Conservation (phyloP, 2,329 filamentous ascomycete genomes). For the Talaromyces rugulosus region DNA sequence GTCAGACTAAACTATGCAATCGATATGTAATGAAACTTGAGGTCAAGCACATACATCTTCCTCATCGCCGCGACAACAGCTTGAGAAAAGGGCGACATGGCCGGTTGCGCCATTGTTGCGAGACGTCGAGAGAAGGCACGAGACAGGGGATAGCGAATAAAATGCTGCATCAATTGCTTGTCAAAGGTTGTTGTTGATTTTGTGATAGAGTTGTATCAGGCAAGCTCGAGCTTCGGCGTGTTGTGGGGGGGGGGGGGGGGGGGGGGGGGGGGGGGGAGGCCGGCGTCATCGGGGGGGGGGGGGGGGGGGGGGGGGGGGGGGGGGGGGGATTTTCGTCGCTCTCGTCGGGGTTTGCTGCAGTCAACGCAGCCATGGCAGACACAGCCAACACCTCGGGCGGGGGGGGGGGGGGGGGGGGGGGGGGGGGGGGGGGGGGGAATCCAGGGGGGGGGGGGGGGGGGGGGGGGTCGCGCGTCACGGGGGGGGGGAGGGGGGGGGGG, state of each 20-base stretch:
- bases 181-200: neutral
- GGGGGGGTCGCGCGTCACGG: too few species aligned
- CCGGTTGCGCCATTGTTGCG: slow-evolving; percentile 27
- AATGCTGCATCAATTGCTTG: neutral
- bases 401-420: too few species aligned
- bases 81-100: slow-evolving; percentile 54
- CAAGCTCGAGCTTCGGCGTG: slow-evolving; percentile 20
- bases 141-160: slow-evolving; percentile 8
- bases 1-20: neutral
- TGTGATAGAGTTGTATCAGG: neutral
- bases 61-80: slow-evolving; percentile 75
- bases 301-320: too few species aligned
- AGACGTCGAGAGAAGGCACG: slow-evolving; percentile 7
- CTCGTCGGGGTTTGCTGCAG: too few species aligned
- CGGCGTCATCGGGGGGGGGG: too few species aligned
- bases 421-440: too few species aligned
- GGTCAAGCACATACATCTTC: slow-evolving; percentile 58
- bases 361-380: too few species aligned
- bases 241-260: slow-evolving; percentile 7
- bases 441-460: too few species aligned
- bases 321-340: too few species aligned
- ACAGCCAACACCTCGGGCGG: too few species aligned
- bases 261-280: too few species aligned
- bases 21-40: neutral
- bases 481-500: too few species aligned